phyloP scores from a whole-genome alignment of 1,284 basidiomycete genomes.

The Cerrena zonata region DNA sequence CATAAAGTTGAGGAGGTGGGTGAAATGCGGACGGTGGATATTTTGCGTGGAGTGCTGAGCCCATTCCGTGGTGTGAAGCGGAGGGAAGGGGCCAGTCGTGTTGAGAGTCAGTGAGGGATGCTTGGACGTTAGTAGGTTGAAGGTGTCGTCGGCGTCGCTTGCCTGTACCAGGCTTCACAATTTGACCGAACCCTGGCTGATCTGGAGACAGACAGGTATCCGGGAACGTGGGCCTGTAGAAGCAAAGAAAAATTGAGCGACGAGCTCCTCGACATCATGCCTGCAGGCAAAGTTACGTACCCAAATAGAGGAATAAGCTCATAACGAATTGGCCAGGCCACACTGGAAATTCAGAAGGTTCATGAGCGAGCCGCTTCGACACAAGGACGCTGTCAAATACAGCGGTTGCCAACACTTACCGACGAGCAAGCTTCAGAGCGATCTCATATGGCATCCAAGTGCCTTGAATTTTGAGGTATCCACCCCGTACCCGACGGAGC shows the following conservation, averaged over 20 bases:
- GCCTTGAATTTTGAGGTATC: slow-evolving; percentile 83
- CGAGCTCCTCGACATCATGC: neutral
- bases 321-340: slow-evolving; percentile 83
- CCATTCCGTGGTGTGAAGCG: slow-evolving; percentile 4
- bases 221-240: slow-evolving; percentile 55
- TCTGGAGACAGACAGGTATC: slow-evolving; percentile 73
- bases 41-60: neutral
- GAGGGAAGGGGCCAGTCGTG: slow-evolving; percentile 23
- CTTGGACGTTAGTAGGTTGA: slow-evolving; percentile 13
- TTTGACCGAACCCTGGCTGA: slow-evolving; percentile 76
- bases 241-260: neutral
- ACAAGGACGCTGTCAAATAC: slow-evolving; percentile 11
- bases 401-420: too few relatives aligned
- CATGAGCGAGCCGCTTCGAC: slow-evolving; percentile 15
- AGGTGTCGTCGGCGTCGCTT: slow-evolving; percentile 55
- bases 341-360: slow-evolving; percentile 48
- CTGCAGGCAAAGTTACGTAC: slow-evolving; percentile 33
- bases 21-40: slow-evolving; percentile 14
- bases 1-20: slow-evolving; percentile 18
- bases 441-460: slow-evolving; percentile 89
- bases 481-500: slow-evolving; percentile 76
- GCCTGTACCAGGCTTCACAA: slow-evolving; percentile 56
- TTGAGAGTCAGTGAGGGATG: slow-evolving; percentile 14
- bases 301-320: slow-evolving; percentile 80
- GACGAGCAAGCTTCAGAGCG: slow-evolving; percentile 67